A percentile compares a stretch with the other conserved stretches of the same genome.
Evolutionary conservation across 1,284 basidiomycete species (phyloP).

Genomic region (Pyrrhoderma lamaoense): DNA sequence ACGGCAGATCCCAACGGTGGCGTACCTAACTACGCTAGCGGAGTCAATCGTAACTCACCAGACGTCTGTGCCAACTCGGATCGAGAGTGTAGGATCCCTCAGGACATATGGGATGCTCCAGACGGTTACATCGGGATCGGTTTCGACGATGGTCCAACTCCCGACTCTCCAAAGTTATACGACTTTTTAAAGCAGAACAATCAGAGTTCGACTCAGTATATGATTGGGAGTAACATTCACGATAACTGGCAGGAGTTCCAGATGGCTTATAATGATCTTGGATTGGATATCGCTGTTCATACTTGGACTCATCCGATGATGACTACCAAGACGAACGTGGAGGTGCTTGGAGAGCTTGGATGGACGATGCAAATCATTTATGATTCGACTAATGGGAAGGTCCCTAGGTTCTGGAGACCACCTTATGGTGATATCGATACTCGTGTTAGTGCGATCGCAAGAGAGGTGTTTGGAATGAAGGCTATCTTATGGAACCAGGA

Average conservation of each 20-base stretch:
- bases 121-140: slow-evolving; percentile 47
- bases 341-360: slow-evolving; percentile 72
- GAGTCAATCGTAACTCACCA: slow-evolving; percentile 32
- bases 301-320: slow-evolving; percentile 79
- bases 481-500: slow-evolving; percentile 79
- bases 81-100: slow-evolving; percentile 47
- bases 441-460: slow-evolving; percentile 67
- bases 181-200: slow-evolving; percentile 55
- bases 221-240: slow-evolving; percentile 73
- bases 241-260: slow-evolving; percentile 47
- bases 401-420: slow-evolving; percentile 71
- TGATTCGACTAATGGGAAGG: slow-evolving; percentile 68
- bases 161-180: slow-evolving; percentile 36
- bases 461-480: slow-evolving; percentile 60
- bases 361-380: slow-evolving; percentile 81
- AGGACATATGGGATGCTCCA: slow-evolving; percentile 68
- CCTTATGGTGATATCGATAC: slow-evolving; percentile 74
- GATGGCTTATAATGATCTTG: slow-evolving; percentile 40
- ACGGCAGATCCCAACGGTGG: slow-evolving; percentile 29
- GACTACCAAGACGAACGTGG: slow-evolving; percentile 66
- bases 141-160: slow-evolving; percentile 76
- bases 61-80: slow-evolving; percentile 58
- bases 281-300: slow-evolving; percentile 42
- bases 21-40: slow-evolving; percentile 50
- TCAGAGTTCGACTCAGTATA: slow-evolving; percentile 68